Base-by-base conservation (phyloP, 257 asterid genomes). In the Orobanche coerulescens region DNA sequence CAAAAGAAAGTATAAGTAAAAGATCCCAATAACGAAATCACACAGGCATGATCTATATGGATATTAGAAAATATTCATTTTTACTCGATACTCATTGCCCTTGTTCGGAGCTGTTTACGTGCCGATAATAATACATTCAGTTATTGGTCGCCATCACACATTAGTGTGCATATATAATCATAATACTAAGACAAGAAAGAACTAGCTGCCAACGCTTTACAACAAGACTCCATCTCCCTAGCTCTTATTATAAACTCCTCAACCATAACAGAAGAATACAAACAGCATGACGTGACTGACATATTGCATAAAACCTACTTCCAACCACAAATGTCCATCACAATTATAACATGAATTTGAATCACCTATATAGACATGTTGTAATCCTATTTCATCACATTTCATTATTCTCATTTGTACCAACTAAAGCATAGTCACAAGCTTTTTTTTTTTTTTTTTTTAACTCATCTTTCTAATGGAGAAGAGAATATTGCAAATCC, bases 381-480 rank as follows among this genome's bases (percentile, higher is more conserved):
- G n/a, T 30, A 25, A 51, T 40, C 59, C 66, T 43, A 59, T 58
- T 50, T 24, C 62, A 30, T 40, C 64, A 59, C 46, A 58, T 62
- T 69, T 65, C 66, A 68, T 57, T 1, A 51, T 1, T 37, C 43
- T 28, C 12, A 26, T 26, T 19, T 10, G 12, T 5, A 53, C 58
- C 34, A n/a, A 24, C 4, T 19, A 42, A 39, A 19, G n/a, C 15
- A 18, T 13, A 31, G 13, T 7, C 58, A 28, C 49, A 59, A 33
- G 19, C 59, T 14, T 12, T 22, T n/a, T 36, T 5, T 0, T 25
- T 19, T 16, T 47, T 8, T 20, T 11, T n/a, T n/a, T n/a, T n/a
- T n/a, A n/a, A n/a, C n/a, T n/a, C n/a, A 26, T 26, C 25, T 24
- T 10, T 39, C 54, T 54, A 71, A 84, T 84, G 95, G 97, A 86